phyloP scores from a whole-genome alignment of 192 early-diverging fungal genomes.

The Spinellus fusiger region DNA sequence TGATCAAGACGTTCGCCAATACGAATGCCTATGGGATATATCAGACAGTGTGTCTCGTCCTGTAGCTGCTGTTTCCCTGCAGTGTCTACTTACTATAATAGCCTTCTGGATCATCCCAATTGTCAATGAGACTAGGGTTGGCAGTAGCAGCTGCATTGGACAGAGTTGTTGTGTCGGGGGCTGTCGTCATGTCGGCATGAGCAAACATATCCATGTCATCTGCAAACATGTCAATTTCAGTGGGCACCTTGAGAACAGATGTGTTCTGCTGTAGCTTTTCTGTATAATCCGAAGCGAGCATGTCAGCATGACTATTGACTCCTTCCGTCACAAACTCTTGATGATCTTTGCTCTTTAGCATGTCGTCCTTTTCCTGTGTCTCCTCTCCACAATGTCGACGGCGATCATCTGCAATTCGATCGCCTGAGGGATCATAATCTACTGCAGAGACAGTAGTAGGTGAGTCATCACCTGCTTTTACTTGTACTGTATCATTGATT shows the following conservation, averaged over 20 bases:
- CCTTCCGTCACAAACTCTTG: conserved; percentile 38
- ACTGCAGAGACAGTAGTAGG: conserved; percentile 48
- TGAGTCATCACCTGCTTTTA: conserved; percentile 25
- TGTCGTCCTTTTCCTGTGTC: conserved; percentile 38
- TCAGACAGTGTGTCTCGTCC: not conserved
- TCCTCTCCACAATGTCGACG: conserved; percentile 45
- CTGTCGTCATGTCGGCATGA: conserved; percentile 17
- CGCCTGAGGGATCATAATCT: conserved; percentile 78
- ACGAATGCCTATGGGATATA: conserved; percentile 46
- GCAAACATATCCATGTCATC: conserved; percentile 68
- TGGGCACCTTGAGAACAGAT: conserved; percentile 7
- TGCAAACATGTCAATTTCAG: conserved; percentile 69
- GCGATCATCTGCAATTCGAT: conserved; percentile 63
- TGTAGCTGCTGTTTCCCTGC: not conserved
- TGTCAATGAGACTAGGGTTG: conserved; percentile 65
- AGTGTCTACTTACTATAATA: conserved; percentile 79
- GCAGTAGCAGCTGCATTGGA: conserved; percentile 37
- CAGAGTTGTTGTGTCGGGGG: conserved; percentile 36
- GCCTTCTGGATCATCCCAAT: conserved; percentile 96
- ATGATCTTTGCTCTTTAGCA: conserved; percentile 39
- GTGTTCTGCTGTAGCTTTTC: conserved; percentile 29
- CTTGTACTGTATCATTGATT: conserved; percentile 22
- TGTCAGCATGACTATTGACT: conserved; percentile 29
- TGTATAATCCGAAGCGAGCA: conserved; percentile 65
- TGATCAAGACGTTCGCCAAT: conserved; percentile 81